phyloP scores from a whole-genome alignment of 2,329 filamentous ascomycete species.

The Botrytis pseudocinerea region DNA sequence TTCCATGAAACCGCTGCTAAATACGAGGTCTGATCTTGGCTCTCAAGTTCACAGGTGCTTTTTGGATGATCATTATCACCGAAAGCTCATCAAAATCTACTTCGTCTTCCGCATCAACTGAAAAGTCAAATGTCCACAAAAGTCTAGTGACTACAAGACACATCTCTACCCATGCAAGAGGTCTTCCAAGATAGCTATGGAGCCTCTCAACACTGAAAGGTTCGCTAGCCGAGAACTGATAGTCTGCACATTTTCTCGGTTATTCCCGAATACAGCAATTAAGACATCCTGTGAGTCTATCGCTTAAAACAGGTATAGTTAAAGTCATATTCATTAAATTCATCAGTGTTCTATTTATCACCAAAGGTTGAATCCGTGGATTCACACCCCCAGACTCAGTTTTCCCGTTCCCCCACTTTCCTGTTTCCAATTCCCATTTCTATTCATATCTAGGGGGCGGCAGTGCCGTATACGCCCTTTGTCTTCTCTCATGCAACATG shows the following conservation, averaged over 20 bases:
- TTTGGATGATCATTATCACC: slow-evolving; percentile 11
- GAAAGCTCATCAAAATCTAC: slow-evolving; percentile 4
- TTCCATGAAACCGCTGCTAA: background rate
- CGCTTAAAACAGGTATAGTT: background rate
- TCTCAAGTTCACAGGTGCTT: slow-evolving; percentile 2
- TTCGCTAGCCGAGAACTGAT: slow-evolving; percentile 18
- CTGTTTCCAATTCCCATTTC: background rate
- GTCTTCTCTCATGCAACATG: slow-evolving; percentile 25
- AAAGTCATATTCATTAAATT: background rate
- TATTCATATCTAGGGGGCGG: slow-evolving; percentile 15
- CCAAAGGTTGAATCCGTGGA: background rate
- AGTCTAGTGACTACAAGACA: background rate
- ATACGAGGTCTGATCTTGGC: background rate
- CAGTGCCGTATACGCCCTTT: background rate
- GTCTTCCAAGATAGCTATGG: slow-evolving; percentile 24
- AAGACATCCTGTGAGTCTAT: too few relatives aligned
- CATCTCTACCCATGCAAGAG: slow-evolving; percentile 4
- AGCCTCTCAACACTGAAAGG: slow-evolving; percentile 20
- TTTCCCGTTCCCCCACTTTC: background rate
- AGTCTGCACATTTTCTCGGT: background rate
- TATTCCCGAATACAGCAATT: background rate
- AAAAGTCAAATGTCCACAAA: slow-evolving; percentile 5
- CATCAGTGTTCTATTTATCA: background rate
- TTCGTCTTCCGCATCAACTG: background rate
- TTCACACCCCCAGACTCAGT: background rate